These are phyloP conservation scores for Fusarium metavorans DNA, from an alignment of 2,329 filamentous ascomycete species.

Conservation along the genomic window DNA sequence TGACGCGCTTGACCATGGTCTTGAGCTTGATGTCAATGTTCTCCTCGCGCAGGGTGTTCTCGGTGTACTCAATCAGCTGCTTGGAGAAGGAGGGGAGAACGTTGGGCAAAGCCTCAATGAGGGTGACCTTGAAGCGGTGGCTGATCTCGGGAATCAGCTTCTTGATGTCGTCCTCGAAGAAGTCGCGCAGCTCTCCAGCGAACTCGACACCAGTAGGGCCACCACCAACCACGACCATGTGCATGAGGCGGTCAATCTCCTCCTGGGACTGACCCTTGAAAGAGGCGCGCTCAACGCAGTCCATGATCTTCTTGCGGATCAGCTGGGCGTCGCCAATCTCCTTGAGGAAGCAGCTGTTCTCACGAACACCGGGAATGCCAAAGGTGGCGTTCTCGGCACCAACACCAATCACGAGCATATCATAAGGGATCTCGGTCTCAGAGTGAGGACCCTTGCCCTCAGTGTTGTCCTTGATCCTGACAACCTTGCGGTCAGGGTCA, in stretches of 20 bases:
- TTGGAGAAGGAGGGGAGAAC: slow-evolving; percentile 99
- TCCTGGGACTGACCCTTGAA: slow-evolving; percentile 95
- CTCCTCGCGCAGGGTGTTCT: slow-evolving; percentile 99
- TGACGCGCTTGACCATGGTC: slow-evolving; percentile 99
- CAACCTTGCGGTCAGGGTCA: slow-evolving; percentile 88
- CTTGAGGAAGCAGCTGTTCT: slow-evolving; percentile 98
- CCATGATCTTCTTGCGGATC: slow-evolving; percentile 99
- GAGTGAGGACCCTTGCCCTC: slow-evolving; percentile 87
- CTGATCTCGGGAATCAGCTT: slow-evolving; percentile 98
- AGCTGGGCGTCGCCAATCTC: slow-evolving; percentile 96
- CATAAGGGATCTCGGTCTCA: slow-evolving; percentile 92
- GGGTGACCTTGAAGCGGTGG: slow-evolving; percentile 95
- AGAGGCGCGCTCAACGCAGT: slow-evolving; percentile 97
- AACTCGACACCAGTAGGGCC: slow-evolving; percentile 98
- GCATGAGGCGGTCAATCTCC: slow-evolving; percentile 92
- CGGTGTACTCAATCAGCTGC: slow-evolving; percentile 98
- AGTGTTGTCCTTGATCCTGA: slow-evolving; percentile 92
- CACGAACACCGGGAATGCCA: slow-evolving; percentile 93
- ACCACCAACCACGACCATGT: slow-evolving; percentile 97
- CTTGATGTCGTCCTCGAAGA: slow-evolving; percentile 98
- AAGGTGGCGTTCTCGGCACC: slow-evolving; percentile 99
- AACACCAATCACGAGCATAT: slow-evolving; percentile 97
- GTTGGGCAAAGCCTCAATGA: slow-evolving; percentile 96
- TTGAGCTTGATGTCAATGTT: slow-evolving; percentile 98
- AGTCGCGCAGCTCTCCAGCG: slow-evolving; percentile 97